Conservation (phyloP, 139 green algal genomes). For the Auxenochlorella pyrenoidosa region DNA sequence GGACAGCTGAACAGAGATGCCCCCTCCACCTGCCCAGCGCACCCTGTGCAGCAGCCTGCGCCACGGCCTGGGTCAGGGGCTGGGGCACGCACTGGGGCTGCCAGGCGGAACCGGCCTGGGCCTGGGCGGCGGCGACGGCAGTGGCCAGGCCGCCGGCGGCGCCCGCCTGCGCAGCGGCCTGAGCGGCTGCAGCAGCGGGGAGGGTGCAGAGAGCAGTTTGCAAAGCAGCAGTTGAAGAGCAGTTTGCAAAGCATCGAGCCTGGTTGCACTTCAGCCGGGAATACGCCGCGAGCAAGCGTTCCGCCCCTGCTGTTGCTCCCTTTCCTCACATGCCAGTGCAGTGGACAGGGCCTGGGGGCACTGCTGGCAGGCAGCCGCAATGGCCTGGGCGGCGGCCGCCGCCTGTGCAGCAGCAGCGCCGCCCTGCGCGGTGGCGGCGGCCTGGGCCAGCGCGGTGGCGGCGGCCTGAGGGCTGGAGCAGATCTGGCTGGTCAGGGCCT, state of each 20-base stretch:
- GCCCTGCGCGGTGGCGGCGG: not conserved
- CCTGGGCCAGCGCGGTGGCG: not conserved
- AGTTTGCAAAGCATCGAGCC: too few species aligned
- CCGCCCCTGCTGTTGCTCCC: too few species aligned
- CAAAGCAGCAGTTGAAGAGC: too few species aligned
- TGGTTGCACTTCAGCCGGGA: too few species aligned
- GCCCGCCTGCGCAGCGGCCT: not conserved
- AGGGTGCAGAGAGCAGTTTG: too few species aligned
- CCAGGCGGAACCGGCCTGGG: not conserved
- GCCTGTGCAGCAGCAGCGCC: not conserved
- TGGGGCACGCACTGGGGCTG: not conserved
- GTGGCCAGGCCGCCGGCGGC: not conserved
- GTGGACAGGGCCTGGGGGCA: not conserved
- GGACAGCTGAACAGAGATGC: too few species aligned
- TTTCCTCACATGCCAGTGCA: not conserved
- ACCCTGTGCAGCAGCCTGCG: not conserved
- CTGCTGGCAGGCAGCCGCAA: not conserved
- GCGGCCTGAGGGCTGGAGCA: constrained; percentile 2
- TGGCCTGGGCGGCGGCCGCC: not conserved
- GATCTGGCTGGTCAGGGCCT: not conserved
- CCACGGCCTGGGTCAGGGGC: not conserved
- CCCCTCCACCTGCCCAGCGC: not conserved
- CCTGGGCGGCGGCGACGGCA: not conserved
- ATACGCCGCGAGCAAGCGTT: too few species aligned
- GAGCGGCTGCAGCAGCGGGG: not conserved